phyloP scores from a whole-genome alignment of 257 asterid species.

The Solanum rostratum region DNA sequence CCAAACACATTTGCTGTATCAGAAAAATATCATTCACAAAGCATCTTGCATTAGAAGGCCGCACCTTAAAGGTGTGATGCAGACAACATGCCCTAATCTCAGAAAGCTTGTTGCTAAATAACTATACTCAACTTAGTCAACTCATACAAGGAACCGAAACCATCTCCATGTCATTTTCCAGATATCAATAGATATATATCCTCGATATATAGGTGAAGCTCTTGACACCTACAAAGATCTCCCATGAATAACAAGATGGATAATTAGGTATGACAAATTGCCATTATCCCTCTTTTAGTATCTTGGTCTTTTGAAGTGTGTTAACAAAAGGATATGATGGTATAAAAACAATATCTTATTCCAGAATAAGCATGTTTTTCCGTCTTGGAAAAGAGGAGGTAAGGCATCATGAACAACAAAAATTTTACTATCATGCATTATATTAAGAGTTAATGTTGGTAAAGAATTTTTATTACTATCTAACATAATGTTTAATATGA shows the following conservation, averaged over 20 bases:
- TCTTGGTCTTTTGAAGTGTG: background rate
- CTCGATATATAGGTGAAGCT: background rate
- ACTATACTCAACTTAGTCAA: background rate
- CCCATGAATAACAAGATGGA: background rate
- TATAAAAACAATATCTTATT: background rate
- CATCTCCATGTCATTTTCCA: background rate
- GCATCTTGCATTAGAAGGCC: background rate
- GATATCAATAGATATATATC: background rate
- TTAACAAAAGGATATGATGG: background rate
- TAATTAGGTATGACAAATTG: background rate
- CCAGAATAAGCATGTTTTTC: background rate
- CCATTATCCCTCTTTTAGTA: background rate
- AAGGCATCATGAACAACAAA: too few species aligned
- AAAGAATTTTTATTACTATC: background rate
- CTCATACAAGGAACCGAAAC: background rate
- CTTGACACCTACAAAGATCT: background rate
- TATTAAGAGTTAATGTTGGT: background rate
- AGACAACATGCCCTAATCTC: background rate
- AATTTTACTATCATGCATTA: background rate
- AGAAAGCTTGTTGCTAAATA: background rate
- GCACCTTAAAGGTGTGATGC: too few species aligned
- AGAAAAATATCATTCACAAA: background rate
- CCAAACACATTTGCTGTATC: constrained; percentile 68
- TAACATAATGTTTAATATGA: background rate
- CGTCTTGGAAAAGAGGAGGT: too few species aligned